Evolutionary conservation across 208 protist species (phyloP), one percentile per base, ranked within the genome.

Genomic region (Acanthamoeba culbertsoni): DNA sequence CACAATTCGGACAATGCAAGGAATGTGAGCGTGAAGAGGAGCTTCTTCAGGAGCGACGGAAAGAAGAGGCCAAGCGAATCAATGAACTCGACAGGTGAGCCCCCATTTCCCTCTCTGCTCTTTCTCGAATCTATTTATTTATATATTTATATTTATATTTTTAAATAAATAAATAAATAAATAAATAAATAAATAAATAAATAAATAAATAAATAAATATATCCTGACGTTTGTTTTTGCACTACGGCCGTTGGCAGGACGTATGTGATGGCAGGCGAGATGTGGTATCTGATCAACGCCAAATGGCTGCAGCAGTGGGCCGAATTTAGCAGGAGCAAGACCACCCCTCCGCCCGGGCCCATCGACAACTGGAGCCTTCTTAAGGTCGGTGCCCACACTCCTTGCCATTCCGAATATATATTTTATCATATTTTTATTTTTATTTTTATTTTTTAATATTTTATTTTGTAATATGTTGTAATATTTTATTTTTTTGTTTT

Each of bases 211-310:
- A n/a, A n/a, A n/a, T n/a, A n/a, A n/a, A n/a, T n/a, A n/a, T n/a
- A n/a, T n/a, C n/a, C n/a, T n/a, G n/a, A n/a, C n/a, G n/a, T n/a
- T n/a, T n/a, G n/a, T n/a, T n/a, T n/a, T n/a, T n/a, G n/a, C n/a
- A n/a, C n/a, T n/a, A n/a, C n/a, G n/a, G n/a, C n/a, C n/a, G n/a
- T n/a, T n/a, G n/a, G 28, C 28, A 68, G 59, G 12, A 75, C 65
- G 7, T 75, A 31, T 42, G 46, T 91, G 16, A 35, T 23, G 18
- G 62, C 40, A 28, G 79, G 79, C 35, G 79, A 89, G 35, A 46
- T 59, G 51, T 89, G 79, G 79, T 89, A 89, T 55, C 3, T 89
- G 35, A 89, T 89, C 79, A 46, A 14, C 53, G 46, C 37, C 28
- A 3, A 26, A 12, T 89, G 79, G 79, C 26, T 89, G 51, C 1